A percentile compares a stretch with the other conserved stretches of the same genome.
Evolutionary conservation across 2,329 filamentous ascomycete genomes (phyloP).

Genomic region (Periconia digitata): DNA sequence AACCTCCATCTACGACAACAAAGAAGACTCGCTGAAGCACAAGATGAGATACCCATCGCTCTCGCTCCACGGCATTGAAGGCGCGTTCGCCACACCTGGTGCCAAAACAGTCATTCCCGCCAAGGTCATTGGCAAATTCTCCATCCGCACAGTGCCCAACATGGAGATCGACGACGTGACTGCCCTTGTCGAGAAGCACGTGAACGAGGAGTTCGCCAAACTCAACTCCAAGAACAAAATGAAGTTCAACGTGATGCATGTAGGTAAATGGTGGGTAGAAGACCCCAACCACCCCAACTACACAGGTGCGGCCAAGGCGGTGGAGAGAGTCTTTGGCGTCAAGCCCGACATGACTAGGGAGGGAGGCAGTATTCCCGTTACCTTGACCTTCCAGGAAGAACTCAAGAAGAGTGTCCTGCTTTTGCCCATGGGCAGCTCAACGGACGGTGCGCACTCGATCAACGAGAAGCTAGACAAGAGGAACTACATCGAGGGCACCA

Average conservation of each 20-base stretch:
- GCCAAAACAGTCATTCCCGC: slow-evolving; percentile 99
- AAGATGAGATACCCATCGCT: slow-evolving; percentile 95
- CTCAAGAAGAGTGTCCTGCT: slow-evolving; percentile 97
- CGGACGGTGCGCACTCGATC: slow-evolving; percentile 94
- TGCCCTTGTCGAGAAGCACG: slow-evolving; percentile 77
- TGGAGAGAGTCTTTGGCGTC: slow-evolving; percentile 90
- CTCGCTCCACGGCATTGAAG: slow-evolving; percentile 92
- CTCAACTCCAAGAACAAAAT: slow-evolving; percentile 90
- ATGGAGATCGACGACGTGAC: slow-evolving; percentile 95
- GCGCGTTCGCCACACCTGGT: slow-evolving; percentile 87
- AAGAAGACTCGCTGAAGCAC: slow-evolving; percentile 91
- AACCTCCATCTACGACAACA: slow-evolving; percentile 84
- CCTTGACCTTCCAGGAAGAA: slow-evolving; percentile 94
- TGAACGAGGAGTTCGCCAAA: slow-evolving; percentile 82
- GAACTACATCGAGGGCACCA: slow-evolving; percentile 98
- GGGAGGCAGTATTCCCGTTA: slow-evolving; percentile 96
- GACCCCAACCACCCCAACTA: slow-evolving; percentile 99
- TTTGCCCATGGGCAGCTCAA: slow-evolving; percentile 95
- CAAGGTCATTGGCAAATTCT: slow-evolving; percentile 98
- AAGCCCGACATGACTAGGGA: slow-evolving; percentile 94
- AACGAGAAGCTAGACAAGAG: slow-evolving; percentile 97
- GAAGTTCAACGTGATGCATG: slow-evolving; percentile 80
- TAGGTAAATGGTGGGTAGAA: slow-evolving; percentile 98
- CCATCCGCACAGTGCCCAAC: slow-evolving; percentile 93
- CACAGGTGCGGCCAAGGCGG: slow-evolving; percentile 89